Conservation (phyloP, 140 eudicot species). For the Anethum foeniculum region DNA sequence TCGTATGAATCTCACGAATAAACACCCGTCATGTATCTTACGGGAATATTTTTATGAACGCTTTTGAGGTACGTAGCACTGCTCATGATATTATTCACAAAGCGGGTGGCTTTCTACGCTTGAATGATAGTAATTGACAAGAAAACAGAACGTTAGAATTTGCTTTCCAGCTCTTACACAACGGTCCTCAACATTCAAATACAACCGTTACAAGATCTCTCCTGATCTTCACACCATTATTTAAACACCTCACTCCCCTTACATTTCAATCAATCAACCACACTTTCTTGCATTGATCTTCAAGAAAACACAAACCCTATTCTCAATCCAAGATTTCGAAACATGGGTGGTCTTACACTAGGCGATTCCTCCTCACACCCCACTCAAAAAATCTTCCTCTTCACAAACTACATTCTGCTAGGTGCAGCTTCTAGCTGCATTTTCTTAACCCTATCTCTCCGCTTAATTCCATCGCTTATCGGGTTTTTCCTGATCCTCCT, state of each 20-base stretch:
- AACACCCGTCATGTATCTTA: too few species aligned
- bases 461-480: slow-evolving; percentile 28
- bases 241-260: background rate
- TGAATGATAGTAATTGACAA: background rate
- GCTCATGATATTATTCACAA: too few species aligned
- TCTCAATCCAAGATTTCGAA: background rate
- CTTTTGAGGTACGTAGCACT: too few species aligned
- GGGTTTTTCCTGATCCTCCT: slow-evolving; percentile 39
- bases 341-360: slow-evolving; percentile 28
- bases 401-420: slow-evolving; percentile 32
- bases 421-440: slow-evolving; percentile 54
- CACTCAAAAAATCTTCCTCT: slow-evolving; percentile 36
- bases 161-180: slow-evolving; percentile 7
- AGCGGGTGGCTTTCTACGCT: background rate
- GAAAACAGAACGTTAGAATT: background rate
- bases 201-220: background rate
- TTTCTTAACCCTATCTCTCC: slow-evolving; percentile 48
- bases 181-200: slow-evolving; percentile 6
- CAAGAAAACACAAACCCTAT: background rate
- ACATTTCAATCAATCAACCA: background rate
- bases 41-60: too few species aligned
- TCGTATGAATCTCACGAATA: too few species aligned
- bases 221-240: background rate
- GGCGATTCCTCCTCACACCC: slow-evolving; percentile 5
- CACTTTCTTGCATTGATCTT: background rate